Percentiles rank a stretch among this genome's conserved stretches.
Evolutionary conservation across 2,329 filamentous ascomycete species (phyloP).

Genomic region (Talaromyces verruculosus): DNA sequence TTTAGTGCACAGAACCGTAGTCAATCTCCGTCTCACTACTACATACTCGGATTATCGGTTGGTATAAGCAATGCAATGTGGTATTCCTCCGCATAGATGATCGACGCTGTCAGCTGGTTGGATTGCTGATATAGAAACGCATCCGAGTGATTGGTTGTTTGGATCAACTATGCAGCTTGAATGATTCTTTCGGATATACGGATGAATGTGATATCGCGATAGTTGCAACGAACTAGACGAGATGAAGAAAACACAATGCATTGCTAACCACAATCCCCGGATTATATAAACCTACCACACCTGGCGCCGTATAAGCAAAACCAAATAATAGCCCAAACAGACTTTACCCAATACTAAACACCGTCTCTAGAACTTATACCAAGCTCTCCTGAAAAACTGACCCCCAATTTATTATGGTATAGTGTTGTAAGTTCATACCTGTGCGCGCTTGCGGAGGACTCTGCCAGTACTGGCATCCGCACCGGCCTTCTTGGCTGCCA

Average conservation of each 20-base stretch:
- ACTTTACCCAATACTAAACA: neutral
- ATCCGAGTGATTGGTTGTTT: neutral
- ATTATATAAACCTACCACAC: neutral
- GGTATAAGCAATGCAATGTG: neutral
- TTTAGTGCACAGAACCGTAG: neutral
- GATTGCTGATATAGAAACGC: neutral
- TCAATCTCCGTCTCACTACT: neutral
- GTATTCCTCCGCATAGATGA: neutral
- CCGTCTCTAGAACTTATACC: neutral
- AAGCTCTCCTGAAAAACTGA: neutral
- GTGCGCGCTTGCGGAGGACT: conserved; percentile 44
- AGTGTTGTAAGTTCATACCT: conserved; percentile 19
- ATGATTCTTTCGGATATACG: neutral
- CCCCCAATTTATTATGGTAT: neutral
- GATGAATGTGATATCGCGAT: neutral
- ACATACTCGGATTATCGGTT: neutral
- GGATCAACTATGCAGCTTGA: neutral
- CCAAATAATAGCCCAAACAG: neutral
- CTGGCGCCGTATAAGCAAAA: neutral
- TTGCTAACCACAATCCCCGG: neutral
- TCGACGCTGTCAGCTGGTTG: neutral
- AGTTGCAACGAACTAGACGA: neutral
- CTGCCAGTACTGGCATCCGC: conserved; percentile 37
- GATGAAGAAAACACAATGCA: neutral
- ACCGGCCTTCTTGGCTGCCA: conserved; percentile 36